Evolutionary conservation across 163 green algal species (phyloP), one percentile per base, ranked within the genome.

Genomic region (Scenedesmus sp.): DNA sequence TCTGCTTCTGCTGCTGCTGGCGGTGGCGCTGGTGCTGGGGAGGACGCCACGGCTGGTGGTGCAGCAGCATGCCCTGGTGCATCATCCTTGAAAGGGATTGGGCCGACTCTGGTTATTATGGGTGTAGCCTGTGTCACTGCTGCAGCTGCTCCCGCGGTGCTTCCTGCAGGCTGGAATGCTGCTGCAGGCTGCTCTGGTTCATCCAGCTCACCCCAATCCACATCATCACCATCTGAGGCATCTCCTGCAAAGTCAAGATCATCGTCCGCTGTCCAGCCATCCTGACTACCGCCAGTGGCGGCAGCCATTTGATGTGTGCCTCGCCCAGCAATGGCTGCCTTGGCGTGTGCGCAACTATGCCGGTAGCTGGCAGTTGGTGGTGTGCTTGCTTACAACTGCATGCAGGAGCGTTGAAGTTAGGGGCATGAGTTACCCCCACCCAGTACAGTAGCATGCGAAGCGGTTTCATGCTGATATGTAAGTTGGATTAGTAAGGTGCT

Each of bases 131-230:
- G 26, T 76, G 65, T 7, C 26, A 15, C 35, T 84, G 35, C 42
- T 83, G 70, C 2, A 18, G 43, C 30, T 35, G 43, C 46, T 35
- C 22, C 42, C 40, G 61, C 42, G 70, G 35, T 40, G 85, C 85
- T 72, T 65, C 7, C 81, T 72, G 81, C 81, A 43, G 81, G 81
- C 81, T 81, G 49, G 72, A n/a, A 26, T 70, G 81, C 81, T 86
- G 46, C 81, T 86, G 81, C 72, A 68, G 40, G 65, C 43, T 78
- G 85, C 85, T 83, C 65, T 44, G 46, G 33, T 18, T 90, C 85
- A 33, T 89, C 85, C 40, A 70, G 43, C 13, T 49, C 44, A 26
- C 51, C 85, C 68, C 70, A 83, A 13, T 90, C 85, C 44, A 90
- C 44, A 22, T 90, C 85, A 83, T 81, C 84, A 22, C 26, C 65